Base-by-base conservation (phyloP, 2,329 filamentous ascomycete genomes). In the Diplodia mutila region DNA sequence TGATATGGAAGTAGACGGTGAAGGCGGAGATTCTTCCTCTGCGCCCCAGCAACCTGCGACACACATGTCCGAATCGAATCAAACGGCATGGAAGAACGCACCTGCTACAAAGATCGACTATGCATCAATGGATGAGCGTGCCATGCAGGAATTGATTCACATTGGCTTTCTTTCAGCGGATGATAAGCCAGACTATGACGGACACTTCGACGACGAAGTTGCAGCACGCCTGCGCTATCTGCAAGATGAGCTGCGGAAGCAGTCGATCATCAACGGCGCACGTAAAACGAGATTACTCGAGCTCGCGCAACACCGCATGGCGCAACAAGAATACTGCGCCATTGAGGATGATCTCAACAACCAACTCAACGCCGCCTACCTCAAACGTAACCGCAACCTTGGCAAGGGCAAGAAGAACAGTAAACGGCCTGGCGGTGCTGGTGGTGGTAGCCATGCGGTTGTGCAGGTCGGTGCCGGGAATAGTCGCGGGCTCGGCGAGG, bases 301-400 rank as follows among this genome's bases (percentile, higher is more conserved):
- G 46, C 85, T 97, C 32, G 92, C 95, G 8, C 91, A 93, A 73
- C 94, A 97, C 77, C 90, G 93, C 71, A 94, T 99, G 88, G 95
- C 95, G 0, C 90, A 95, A 80, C 95, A 99, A 76, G 95, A 99
- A 78, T 99, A 97, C 82, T 91, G 90, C 78, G 97, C 93, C 67
- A 99, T 99, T 73, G 90, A 96, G 61, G 95, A 99, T 77, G 95
- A 99, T 77, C 89, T 99, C 25, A 95, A 99, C 82, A 89, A 90
- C 51, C 95, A 98, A 77, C 93, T 98, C 51, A 94, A 98, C 76
- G 90, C 92, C 63, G 94, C 95, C 3, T 99, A 98, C 76, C 89
- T 97, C 53, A 99, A 99, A 82, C 91, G 95, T 27, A 98, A 94
- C 32, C 89, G 95, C 55, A 97, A 93, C 0, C 90, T 98, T 81